Evolutionary conservation across 345 rosid genomes (phyloP), one percentile per base, ranked within the genome.

Genomic region (Pelargonium nanum): DNA sequence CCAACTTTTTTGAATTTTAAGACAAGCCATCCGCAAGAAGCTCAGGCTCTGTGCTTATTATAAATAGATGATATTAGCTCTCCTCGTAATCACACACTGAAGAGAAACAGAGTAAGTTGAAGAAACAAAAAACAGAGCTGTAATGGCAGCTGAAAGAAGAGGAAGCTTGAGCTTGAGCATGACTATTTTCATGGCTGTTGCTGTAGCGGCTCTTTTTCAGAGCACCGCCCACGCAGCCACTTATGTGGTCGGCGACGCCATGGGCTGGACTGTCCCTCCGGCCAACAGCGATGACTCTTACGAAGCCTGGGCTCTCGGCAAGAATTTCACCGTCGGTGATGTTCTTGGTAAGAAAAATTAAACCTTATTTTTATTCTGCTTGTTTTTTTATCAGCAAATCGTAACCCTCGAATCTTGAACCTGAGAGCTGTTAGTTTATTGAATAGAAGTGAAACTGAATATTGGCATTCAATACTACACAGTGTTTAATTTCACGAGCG

Each of bases 281-380:
- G n/a, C n/a, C n/a, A n/a, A n/a, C n/a, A n/a, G n/a, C 26, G 0
- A 23, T 51, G 51, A 52, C 56, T 57, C 67, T 22, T 81, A 76
- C 30, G 15, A 73, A 5, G 21, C 12, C 55, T 81, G 85, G 85
- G 68, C 70, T 13, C 25, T 66, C 17, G 19, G 26, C 19, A 13
- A 51, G n/a, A 21, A 8, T 57, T 81, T 81, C 53, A 16, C 1
- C 1, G 67, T 76, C 4, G 72, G 74, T 0, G 81, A 81, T 24
- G 25, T 59, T 53, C 72, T 81, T 2, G 70, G 85, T 78, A 61
- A 45, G 21, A 53, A 48, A n/a, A n/a, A n/a, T n/a, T n/a, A n/a
- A n/a, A n/a, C n/a, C n/a, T n/a, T n/a, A n/a, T n/a, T n/a, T n/a
- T n/a, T n/a, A n/a, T n/a, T n/a, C n/a, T n/a, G n/a, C n/a, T n/a